These are phyloP conservation scores for Penicillium sp. DNA, from an alignment of 2,329 filamentous ascomycete species.

Conservation along the genomic window DNA sequence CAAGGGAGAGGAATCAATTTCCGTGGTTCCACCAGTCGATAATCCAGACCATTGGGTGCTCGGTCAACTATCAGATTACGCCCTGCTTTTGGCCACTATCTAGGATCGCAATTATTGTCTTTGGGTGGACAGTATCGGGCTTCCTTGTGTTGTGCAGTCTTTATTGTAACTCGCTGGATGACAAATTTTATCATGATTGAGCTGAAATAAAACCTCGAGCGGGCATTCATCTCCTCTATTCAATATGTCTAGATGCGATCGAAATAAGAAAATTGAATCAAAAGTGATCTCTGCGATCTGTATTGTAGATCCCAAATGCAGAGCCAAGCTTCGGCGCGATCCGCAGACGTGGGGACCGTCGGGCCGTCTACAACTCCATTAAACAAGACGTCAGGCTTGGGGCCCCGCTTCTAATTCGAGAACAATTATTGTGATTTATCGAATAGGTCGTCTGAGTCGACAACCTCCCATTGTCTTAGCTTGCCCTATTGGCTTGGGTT, in stretches of 20 bases:
- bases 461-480: constrained; percentile 16
- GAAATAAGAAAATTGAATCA: not conserved
- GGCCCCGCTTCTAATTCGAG: constrained; percentile 7
- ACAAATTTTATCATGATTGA: not conserved
- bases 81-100: constrained; percentile 6
- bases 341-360: constrained; percentile 7
- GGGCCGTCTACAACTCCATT: constrained; percentile 15
- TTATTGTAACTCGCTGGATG: not conserved
- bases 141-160: not conserved
- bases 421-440: constrained; percentile 1
- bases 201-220: not conserved
- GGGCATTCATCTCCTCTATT: not conserved
- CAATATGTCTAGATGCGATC: not conserved
- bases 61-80: not conserved
- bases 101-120: constrained; percentile 11
- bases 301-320: not conserved
- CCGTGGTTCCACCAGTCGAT: not conserved
- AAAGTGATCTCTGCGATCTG: not conserved
- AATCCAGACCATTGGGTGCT: not conserved
- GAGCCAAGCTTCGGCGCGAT: constrained; percentile 1
- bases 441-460: constrained; percentile 14
- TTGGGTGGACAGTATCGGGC: not conserved
- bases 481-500: constrained; percentile 18
- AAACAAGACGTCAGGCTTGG: constrained; percentile 7
- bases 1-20: constrained; percentile 15